Evolutionary conservation across 768 basidiomycete species (phyloP), one percentile per base, ranked within the genome.

Genomic region (Termitomyces sp.): DNA sequence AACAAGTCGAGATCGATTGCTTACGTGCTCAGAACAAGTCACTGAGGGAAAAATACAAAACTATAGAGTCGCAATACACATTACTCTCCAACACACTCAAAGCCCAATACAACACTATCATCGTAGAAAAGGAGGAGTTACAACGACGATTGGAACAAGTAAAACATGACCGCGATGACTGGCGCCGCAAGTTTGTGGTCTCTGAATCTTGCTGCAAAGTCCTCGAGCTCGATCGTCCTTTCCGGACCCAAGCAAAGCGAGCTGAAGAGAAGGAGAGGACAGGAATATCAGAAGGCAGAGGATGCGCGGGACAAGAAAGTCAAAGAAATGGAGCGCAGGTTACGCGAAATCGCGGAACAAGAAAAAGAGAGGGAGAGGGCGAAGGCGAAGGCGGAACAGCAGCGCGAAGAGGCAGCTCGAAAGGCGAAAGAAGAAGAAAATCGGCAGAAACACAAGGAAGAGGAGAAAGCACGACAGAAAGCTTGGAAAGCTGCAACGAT

Each of bases 141-240:
- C 47, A 37, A 30, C 25, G n/a, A 9, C 43, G 12, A 21, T 16
- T 54, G 21, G 28, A 45, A n/a, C 23, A 45, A 35, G 53, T 40
- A 0, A 25, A 60, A 12, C 30, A 21, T 17, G 28, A 48, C 30
- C 42, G 50, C 7, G 55, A 55, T 35, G 55, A 55, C 2, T 61
- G 60, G 54, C 43, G 55, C 41, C 50, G 49, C 28, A 48, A 57
- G 23, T 59, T 46, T 23, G 28, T 27, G 21, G 27, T 63, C 12
- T 32, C 57, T 9, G 59, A 63, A 11, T 62, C 63, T 17, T 55
- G 59, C 11, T 43, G 61, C 11, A 64, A 59, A 44, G 52, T 64
- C 12, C 27, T 63, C 1, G 61, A 63, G 47, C 47, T 44, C 5
- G 59, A 64, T 42, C 52, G 59, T n/a, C 56, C 54, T 28, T 21